These are phyloP conservation scores for Puccinia polysora DNA, from an alignment of 1,284 basidiomycete genomes.

Conservation along the genomic window DNA sequence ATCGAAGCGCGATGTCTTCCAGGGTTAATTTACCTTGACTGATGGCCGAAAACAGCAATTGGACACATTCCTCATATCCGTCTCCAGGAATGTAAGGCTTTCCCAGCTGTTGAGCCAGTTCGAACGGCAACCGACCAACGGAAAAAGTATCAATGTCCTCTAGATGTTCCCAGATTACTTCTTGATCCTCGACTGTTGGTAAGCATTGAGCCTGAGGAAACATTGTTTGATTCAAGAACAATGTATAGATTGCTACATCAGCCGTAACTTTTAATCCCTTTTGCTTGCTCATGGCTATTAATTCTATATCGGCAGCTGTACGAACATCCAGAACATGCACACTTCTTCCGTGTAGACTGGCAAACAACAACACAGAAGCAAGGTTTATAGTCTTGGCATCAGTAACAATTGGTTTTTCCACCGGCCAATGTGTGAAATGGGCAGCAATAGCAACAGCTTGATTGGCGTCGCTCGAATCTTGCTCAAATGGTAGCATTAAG, in stretches of 20 bases:
- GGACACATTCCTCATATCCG: slow-evolving; percentile 82
- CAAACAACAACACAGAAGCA: slow-evolving; percentile 85
- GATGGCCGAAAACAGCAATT: slow-evolving; percentile 81
- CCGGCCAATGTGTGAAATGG: slow-evolving; percentile 86
- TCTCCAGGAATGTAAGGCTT: slow-evolving; percentile 66
- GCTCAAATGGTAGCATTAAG: slow-evolving; percentile 75
- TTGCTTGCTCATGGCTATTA: slow-evolving; percentile 91
- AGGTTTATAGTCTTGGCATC: slow-evolving; percentile 88
- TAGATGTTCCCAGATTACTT: slow-evolving; percentile 79
- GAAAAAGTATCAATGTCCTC: slow-evolving; percentile 86
- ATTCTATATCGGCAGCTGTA: slow-evolving; percentile 75
- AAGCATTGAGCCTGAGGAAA: slow-evolving; percentile 67
- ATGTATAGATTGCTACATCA: slow-evolving; percentile 85
- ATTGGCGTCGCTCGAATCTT: slow-evolving; percentile 56
- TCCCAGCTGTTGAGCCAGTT: slow-evolving; percentile 66
- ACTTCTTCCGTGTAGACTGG: slow-evolving; percentile 80
- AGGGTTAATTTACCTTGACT: slow-evolving; percentile 72
- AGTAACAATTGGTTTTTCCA: slow-evolving; percentile 85
- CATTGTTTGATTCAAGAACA: slow-evolving; percentile 80
- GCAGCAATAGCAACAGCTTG: slow-evolving; percentile 62
- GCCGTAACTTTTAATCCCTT: slow-evolving; percentile 92
- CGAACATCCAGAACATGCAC: slow-evolving; percentile 93
- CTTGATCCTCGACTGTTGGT: slow-evolving; percentile 73
- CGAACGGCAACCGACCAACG: slow-evolving; percentile 76
- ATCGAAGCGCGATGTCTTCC: slow-evolving; percentile 71